Evolutionary conservation across 768 basidiomycete genomes (phyloP), one percentile per base, ranked within the genome.

Genomic region (Boletellus sp.): DNA sequence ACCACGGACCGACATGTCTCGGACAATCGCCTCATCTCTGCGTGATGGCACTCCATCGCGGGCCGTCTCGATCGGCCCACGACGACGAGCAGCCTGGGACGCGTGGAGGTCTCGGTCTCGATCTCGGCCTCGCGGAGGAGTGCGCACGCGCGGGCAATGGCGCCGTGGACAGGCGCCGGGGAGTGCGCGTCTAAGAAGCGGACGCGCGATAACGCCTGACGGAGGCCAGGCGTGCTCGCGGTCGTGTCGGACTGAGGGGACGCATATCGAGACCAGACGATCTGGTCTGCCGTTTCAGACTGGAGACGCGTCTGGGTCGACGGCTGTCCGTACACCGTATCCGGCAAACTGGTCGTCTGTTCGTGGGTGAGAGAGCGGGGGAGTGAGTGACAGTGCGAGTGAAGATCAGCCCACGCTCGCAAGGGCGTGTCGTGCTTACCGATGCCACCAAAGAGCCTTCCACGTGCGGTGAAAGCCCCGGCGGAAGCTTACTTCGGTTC

Each of bases 231-330:
- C 6, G 51, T 24, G 59, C 19, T 28, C 3, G 56, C 4, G 56
- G 42, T 36, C 11, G 35, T 2, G 52, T 59, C 28, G 37, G 19
- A 6, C 0, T 28, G 17, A 0, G 69, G 65, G 8, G 70, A 52
- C 1, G 81, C 75, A 59, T 84, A 92, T 44, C 74, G 78, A 1
- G 70, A 69, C 90, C 93, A 94, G 1, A 76, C 65, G 42, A 93
- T 72, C 54, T 83, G 81, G 63, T 97, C 94, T 0, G 92, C 93
- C 0, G 86, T 90, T 47, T 90, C 86, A 1, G 89, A 92, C 52
- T 85, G 83, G 53, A 95, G 58, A 6, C 78, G 77, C 20, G 75
- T 81, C 54, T 86, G 79, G 0, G 87, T 86, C 41, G 75, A 80
- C 3, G 71, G 70, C 40, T 78, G 75, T 1, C 80, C 84, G 53